A percentile compares a stretch with the other conserved stretches of the same genome.
Conservation (phyloP, 2,329 filamentous ascomycete species). For the Fusarium proliferatum region DNA sequence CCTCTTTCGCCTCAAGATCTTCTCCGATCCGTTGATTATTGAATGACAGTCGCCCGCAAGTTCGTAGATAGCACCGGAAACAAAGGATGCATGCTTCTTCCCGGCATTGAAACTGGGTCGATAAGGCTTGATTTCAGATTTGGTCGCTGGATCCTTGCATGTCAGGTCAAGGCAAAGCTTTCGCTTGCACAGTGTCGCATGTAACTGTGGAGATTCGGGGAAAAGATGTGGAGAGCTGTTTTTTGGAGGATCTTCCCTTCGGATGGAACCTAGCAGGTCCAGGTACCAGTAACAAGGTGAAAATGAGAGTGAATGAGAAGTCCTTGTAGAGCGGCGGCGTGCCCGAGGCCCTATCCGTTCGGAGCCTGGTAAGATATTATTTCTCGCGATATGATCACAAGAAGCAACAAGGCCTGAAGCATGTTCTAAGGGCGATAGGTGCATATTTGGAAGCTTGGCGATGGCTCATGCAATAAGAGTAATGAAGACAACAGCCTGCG, state of each 20-base stretch:
- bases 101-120: conserved; percentile 39
- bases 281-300: not conserved
- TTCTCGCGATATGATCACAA: not conserved
- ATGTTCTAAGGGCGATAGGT: not conserved
- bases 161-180: conserved; percentile 14
- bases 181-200: conserved; percentile 25
- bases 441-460: not conserved
- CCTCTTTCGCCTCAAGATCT: not conserved
- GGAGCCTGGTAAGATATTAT: not conserved
- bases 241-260: conserved; percentile 16
- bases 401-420: not conserved
- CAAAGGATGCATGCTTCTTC: conserved; percentile 40
- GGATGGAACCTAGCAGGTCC: conserved; percentile 21
- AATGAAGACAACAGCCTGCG: not conserved
- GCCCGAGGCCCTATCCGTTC: conserved; percentile 1
- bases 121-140: conserved; percentile 29
- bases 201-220: conserved; percentile 24
- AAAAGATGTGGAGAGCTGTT: conserved; percentile 23
- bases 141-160: conserved; percentile 23
- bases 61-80: conserved; percentile 29
- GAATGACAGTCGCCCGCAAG: not conserved
- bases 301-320: not conserved
- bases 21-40: not conserved
- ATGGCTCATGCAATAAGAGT: not conserved
- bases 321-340: not conserved